These are phyloP conservation scores for Platanthera guangdongensis DNA, from an alignment of 106 monocot genomes.

Conservation along the genomic window DNA sequence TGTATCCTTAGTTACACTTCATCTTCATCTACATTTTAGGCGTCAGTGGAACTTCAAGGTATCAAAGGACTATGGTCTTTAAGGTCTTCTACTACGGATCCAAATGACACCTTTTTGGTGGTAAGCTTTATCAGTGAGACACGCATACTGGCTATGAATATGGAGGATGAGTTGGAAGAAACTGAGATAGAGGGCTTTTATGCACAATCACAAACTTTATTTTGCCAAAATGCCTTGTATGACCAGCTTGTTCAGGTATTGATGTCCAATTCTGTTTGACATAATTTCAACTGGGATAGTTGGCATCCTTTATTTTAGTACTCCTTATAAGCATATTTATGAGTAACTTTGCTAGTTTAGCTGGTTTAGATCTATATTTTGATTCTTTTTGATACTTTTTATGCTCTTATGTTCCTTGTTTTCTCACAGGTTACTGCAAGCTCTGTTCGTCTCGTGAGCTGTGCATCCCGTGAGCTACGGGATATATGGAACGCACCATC, in stretches of 20 bases:
- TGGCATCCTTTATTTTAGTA: slow-evolving; percentile 4
- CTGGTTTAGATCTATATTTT: neutral
- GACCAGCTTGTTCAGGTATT: slow-evolving; percentile 87
- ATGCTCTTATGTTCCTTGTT: neutral
- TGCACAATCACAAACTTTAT: slow-evolving; percentile 81
- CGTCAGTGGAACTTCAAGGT: slow-evolving; percentile 94
- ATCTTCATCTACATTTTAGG: slow-evolving; percentile 27
- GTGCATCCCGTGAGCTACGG: slow-evolving; percentile 67
- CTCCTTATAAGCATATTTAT: neutral
- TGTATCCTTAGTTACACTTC: neutral
- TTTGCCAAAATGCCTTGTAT: slow-evolving; percentile 84
- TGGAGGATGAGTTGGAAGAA: slow-evolving; percentile 97
- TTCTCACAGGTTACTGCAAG: slow-evolving; percentile 63
- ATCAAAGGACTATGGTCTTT: slow-evolving; percentile 98
- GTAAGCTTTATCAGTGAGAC: slow-evolving; percentile 98
- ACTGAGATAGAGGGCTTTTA: slow-evolving; percentile 97
- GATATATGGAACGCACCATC: slow-evolving; percentile 83
- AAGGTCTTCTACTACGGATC: slow-evolving; percentile 64
- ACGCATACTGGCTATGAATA: slow-evolving; percentile 92
- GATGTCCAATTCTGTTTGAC: neutral
- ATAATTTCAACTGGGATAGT: neutral
- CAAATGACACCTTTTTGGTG: slow-evolving; percentile 86
- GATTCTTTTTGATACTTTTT: neutral
- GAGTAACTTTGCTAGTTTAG: neutral
- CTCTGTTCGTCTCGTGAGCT: slow-evolving; percentile 80